Base-by-base conservation (phyloP, 176 grass and related monocot species). In the Ensete glaucum region DNA sequence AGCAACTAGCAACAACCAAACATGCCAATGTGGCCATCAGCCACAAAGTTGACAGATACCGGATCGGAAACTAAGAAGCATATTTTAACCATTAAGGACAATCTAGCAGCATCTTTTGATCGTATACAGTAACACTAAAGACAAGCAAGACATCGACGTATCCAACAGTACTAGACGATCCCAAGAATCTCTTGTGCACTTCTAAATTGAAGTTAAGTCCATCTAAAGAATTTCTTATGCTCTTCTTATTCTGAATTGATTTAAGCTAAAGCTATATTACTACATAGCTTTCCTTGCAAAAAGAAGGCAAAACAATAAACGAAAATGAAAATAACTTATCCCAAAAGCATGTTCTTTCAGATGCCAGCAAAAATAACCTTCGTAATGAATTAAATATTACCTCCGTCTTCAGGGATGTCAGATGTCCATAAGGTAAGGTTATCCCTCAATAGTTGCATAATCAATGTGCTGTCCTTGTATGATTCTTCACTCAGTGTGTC, bases 341-440 rank as follows among this genome's bases (percentile, higher is more conserved):
- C 16, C 50, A 34, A 27, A 20, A 49, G 16, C 11, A 69, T 69
- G 17, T 10, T 29, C 25, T 29, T 25, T 8, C 2, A 14, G 25
- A 67, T 67, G 11, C 27, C 29, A 7, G 27, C 26, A 29, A 43
- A 26, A 29, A 43, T 67, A 34, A 67, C 24, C 29, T 50, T 19
- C 1, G 48, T 53, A 24, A 67, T 25, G 17, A 10, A 55, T 65
- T 9, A 76, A n/a, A 16, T 27, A 60, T 64, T 86, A 86, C 88
- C 88, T 82, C 84, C 78, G 67, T 84, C 88, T 59, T 90, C 88
- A 54, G 78, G 74, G 62, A 86, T 81, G 69, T 90, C 88, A 52
- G 81, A 81, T 27, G 84, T 90, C 88, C 88, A 90, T n/a, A 90
- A 78, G n/a, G 84, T 79, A 71, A 90, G 84, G 57, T 90, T 90